Percentiles rank a stretch among this genome's conserved stretches.
Conservation (phyloP, 805 yeast species). For the Saccharomycopsis fermentans region DNA sequence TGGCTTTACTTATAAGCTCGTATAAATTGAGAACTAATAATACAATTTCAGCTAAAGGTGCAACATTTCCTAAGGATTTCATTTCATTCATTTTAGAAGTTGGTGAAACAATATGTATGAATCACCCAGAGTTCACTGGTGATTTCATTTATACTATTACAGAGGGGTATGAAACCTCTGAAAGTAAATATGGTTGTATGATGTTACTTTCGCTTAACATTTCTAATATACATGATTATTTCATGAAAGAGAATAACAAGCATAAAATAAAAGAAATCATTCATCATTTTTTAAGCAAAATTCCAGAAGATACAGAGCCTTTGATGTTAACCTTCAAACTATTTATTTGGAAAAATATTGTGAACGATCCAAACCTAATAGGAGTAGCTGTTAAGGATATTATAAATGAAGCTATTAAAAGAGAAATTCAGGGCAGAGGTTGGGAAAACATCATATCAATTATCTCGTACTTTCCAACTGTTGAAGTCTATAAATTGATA, state of each 20-base stretch:
- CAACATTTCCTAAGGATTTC: constrained; percentile 47
- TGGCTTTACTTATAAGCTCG: constrained; percentile 27
- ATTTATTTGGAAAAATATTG: constrained; percentile 41
- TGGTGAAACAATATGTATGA: constrained; percentile 36
- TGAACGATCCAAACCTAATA: constrained; percentile 36
- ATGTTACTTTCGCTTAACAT: constrained; percentile 36
- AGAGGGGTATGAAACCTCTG: constrained; percentile 35
- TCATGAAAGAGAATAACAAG: constrained; percentile 33
- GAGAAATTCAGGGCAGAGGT: constrained; percentile 41
- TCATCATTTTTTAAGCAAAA: constrained; percentile 38
- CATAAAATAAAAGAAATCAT: constrained; percentile 39
- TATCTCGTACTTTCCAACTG: constrained; percentile 38
- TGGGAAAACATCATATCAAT: constrained; percentile 43
- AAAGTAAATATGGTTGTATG: constrained; percentile 13
- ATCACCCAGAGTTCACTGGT: constrained; percentile 41
- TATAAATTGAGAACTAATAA: constrained; percentile 39
- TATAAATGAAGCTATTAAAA: constrained; percentile 45
- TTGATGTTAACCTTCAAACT: constrained; percentile 35
- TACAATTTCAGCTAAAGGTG: constrained; percentile 35
- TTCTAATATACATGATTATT: constrained; percentile 37
- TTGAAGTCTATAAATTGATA: constrained; percentile 44
- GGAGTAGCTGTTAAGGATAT: constrained; percentile 42
- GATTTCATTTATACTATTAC: constrained; percentile 38
- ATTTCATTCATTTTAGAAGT: constrained; percentile 41
- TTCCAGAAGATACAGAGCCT: constrained; percentile 26